Conservation (phyloP, 164 flowering plant genomes). For the Vitis rupestris region DNA sequence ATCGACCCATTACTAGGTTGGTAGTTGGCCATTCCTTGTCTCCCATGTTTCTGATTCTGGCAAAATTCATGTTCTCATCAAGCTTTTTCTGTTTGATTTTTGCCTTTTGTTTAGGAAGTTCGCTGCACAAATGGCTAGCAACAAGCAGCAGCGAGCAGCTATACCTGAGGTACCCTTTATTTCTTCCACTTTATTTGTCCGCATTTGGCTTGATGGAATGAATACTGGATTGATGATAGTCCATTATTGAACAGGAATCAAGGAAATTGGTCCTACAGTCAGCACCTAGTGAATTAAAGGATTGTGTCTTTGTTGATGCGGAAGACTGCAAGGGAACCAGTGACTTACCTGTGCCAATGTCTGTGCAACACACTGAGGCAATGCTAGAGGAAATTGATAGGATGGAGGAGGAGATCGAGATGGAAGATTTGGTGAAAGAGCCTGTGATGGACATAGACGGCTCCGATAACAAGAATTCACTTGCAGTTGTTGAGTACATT, state of each 20-base stretch:
- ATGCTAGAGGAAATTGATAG: constrained; percentile 67
- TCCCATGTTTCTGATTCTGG: not conserved
- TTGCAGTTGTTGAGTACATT: constrained; percentile 81
- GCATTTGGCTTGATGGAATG: not conserved
- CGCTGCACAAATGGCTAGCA: constrained; percentile 67
- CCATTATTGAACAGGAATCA: constrained; percentile 29
- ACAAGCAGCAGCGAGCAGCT: constrained; percentile 21
- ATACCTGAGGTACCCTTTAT: constrained; percentile 30
- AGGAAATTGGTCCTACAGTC: constrained; percentile 20
- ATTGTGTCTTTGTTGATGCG: constrained; percentile 44
- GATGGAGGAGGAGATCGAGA: constrained; percentile 84
- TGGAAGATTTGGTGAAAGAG: constrained; percentile 67
- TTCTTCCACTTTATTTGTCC: not conserved
- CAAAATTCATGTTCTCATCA: not conserved
- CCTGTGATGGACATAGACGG: constrained; percentile 62
- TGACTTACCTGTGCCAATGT: constrained; percentile 52
- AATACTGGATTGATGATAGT: not conserved
- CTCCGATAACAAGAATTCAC: constrained; percentile 54
- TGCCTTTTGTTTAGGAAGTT: constrained; percentile 48
- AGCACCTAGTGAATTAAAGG: constrained; percentile 28
- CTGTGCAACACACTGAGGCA: constrained; percentile 71
- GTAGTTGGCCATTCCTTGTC: constrained; percentile 4
- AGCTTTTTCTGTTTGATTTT: constrained; percentile 5
- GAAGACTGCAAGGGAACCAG: constrained; percentile 32
- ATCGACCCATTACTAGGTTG: constrained; percentile 80